Percentiles rank a stretch among this genome's conserved stretches.
phyloP scores from a whole-genome alignment of 805 yeast genomes.

The Jamesozyma lodderae region DNA sequence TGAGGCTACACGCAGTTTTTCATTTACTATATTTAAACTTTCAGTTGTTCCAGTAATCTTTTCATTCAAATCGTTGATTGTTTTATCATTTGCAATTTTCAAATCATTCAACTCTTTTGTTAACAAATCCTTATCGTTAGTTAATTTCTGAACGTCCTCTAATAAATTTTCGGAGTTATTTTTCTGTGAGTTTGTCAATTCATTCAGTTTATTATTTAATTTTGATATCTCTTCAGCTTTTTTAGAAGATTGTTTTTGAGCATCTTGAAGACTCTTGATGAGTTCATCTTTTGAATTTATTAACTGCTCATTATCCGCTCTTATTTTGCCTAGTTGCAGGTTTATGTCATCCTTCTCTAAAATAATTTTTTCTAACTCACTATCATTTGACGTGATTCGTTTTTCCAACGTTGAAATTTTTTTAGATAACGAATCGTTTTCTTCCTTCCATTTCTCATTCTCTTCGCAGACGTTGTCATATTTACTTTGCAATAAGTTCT shows the following conservation, averaged over 20 bases:
- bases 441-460: constrained; percentile 6
- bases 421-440: neutral
- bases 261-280: constrained; percentile 1
- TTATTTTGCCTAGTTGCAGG: neutral
- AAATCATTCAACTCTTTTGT: constrained; percentile 2
- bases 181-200: constrained; percentile 2
- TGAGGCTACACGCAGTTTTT: constrained; percentile 1
- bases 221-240: constrained; percentile 4
- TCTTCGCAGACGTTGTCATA: constrained; percentile 16
- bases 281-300: neutral
- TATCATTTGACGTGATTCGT: constrained; percentile 1
- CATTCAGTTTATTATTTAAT: constrained; percentile 4
- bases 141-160: constrained; percentile 6
- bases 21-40: neutral
- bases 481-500: constrained; percentile 21
- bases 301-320: constrained; percentile 1
- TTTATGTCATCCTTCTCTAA: constrained; percentile 1
- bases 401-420: neutral
- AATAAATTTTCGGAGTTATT: constrained; percentile 3
- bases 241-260: constrained; percentile 4
- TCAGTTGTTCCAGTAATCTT: neutral
- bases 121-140: constrained; percentile 7
- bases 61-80: constrained; percentile 1
- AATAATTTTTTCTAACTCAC: constrained; percentile 1
- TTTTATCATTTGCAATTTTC: constrained; percentile 1